Conservation (phyloP, 108 stramenopile species). For the Schizochytrium sp. region DNA sequence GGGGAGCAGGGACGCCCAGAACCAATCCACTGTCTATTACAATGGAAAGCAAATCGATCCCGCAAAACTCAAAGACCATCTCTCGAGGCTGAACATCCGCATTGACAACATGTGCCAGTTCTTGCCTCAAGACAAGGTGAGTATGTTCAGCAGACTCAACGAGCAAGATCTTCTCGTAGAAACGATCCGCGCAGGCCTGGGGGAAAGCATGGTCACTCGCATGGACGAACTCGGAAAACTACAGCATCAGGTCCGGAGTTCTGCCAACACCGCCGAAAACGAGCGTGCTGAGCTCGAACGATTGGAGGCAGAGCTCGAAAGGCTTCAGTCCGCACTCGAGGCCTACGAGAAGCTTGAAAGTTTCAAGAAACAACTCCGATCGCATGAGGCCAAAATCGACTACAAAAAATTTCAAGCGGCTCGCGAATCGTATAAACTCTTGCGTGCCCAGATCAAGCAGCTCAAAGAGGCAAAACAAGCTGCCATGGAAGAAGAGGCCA, state of each 20-base stretch:
- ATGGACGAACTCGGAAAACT: neutral
- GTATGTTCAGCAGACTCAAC: slow-evolving; percentile 72
- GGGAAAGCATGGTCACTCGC: neutral
- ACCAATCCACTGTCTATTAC: slow-evolving; percentile 44
- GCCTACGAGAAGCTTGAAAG: neutral
- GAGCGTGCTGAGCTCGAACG: neutral
- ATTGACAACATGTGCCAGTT: slow-evolving; percentile 92
- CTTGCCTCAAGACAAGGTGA: slow-evolving; percentile 87
- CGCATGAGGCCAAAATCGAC: neutral
- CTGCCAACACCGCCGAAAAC: neutral
- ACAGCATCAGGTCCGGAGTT: neutral
- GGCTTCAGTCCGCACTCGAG: neutral
- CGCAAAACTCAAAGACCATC: slow-evolving; percentile 49
- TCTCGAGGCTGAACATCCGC: slow-evolving; percentile 56
- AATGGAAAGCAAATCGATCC: slow-evolving; percentile 36
- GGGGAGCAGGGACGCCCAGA: neutral
- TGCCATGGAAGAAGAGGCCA: too few species aligned
- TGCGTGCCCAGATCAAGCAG: too few species aligned
- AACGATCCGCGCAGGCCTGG: neutral
- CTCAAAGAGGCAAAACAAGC: too few species aligned
- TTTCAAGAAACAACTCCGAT: neutral
- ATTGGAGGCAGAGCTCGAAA: neutral
- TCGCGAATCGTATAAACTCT: neutral
- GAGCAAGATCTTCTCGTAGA: neutral
- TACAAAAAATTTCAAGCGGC: neutral